Conservation (phyloP, 495 filamentous ascomycete species). For the Trichocladium uniseriatum region DNA sequence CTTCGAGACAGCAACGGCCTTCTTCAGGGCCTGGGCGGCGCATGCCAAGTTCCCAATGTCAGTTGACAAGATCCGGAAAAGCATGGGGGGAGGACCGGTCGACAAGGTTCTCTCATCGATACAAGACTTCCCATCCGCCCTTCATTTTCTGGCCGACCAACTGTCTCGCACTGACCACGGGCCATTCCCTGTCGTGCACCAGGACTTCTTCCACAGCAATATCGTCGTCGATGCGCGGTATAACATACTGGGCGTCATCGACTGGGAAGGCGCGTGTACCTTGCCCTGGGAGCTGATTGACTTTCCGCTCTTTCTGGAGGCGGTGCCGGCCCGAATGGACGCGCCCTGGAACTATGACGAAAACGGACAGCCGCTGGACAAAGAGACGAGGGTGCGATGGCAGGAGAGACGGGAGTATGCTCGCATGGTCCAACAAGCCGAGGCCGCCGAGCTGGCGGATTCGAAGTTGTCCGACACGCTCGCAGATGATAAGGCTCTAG, state of each 20-base stretch:
- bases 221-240: not conserved
- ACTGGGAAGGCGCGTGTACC: not conserved
- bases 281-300: slow-evolving; percentile 5
- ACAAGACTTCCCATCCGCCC: not conserved
- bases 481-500: too few relatives aligned
- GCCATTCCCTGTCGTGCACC: not conserved
- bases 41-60: not conserved
- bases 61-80: not conserved
- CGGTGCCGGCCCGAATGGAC: too few relatives aligned
- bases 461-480: too few relatives aligned
- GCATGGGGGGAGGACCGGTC: not conserved
- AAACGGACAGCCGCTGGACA: too few relatives aligned
- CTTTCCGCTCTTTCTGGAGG: not conserved
- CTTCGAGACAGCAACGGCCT: not conserved
- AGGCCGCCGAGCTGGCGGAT: too few relatives aligned
- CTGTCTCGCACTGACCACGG: not conserved
- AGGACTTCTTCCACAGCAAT: slow-evolving; percentile 1
- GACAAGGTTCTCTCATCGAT: not conserved
- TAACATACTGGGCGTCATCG: slow-evolving; percentile 2
- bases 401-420: too few relatives aligned
- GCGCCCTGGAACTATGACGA: too few relatives aligned
- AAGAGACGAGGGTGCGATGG: too few relatives aligned
- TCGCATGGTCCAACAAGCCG: too few relatives aligned
- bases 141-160: not conserved
- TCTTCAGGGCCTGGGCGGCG: not conserved